A percentile compares a stretch with the other conserved stretches of the same genome.
phyloP scores from a whole-genome alignment of 2,329 filamentous ascomycete species.

The Fusarium nanum region DNA sequence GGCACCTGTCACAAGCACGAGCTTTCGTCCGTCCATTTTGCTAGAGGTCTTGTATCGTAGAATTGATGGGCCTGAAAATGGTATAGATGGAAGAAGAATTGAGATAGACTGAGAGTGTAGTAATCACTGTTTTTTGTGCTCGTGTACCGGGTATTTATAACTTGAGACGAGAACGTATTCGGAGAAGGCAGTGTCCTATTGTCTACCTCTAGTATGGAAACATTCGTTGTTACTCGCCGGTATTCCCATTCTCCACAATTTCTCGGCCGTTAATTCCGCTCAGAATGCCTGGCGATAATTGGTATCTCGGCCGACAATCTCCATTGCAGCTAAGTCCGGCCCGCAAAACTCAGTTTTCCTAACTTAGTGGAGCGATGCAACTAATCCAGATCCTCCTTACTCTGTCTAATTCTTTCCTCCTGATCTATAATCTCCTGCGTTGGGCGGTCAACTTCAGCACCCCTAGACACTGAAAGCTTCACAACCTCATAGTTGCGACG shows the following conservation, averaged over 20 bases:
- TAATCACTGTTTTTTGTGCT: no score
- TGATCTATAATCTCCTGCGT: no score
- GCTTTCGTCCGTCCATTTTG: neutral
- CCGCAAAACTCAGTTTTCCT: constrained; percentile 46
- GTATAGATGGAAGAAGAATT: neutral
- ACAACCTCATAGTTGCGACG: no score
- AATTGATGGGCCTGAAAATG: neutral
- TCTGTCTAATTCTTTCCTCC: no score
- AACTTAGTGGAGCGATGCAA: no score
- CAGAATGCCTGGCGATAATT: neutral
- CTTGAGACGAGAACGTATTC: neutral
- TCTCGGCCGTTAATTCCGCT: neutral
- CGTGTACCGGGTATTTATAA: neutral
- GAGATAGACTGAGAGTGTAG: neutral
- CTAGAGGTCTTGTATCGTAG: fast-evolving
- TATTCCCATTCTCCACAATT: neutral
- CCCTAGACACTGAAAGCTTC: no score
- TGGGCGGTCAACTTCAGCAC: no score
- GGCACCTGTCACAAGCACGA: constrained; percentile 1
- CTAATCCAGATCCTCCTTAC: no score
- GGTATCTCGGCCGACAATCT: neutral
- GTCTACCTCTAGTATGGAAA: neutral
- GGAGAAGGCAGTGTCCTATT: neutral
- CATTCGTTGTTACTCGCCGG: fast-evolving
- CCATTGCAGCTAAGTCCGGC: constrained; percentile 8